Base-by-base conservation (phyloP, 768 basidiomycete species). In the Suillus weaverae region DNA sequence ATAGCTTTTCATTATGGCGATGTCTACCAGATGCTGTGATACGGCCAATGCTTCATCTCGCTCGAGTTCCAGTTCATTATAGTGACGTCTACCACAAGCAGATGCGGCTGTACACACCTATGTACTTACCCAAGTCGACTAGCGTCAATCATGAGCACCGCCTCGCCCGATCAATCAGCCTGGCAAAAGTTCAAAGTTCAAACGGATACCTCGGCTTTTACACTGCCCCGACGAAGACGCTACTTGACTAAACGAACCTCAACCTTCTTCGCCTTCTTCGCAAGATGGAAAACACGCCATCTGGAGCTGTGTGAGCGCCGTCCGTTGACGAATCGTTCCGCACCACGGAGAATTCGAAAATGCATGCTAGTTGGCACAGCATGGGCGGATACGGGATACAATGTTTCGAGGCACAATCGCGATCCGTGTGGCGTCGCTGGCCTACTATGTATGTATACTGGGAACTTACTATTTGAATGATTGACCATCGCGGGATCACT, bases 151-250 rank as follows among this genome's bases (percentile, higher is more conserved):
- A 32, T 33, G 22, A 22, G 4, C 63, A 64, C 59, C 4, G 63
- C 59, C 59, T 46, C 61, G 18, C 30, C 38, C 48, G 9, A 55
- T 33, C 39, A 18, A 41, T 18, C 14, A 60, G 30, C 32, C 32
- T 26, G n/a, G 14, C 62, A 50, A 26, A 26, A 38, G 20, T 61
- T 53, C 62, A 50, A 26, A 38, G 32, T 61, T 61, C 44, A 8
- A 62, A 41, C 38, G 54, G 55, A 43, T 57, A 35, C 46, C 22
- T n/a, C n/a, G 18, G 62, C 30, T 30, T 30, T 13, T 39, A 38
- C 50, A 62, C 62, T 43, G 36, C 41, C 62, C 57, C 57, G 57
- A 59, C 26, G 39, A 59, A 59, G 57, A 59, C 57, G 57, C 57
- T 32, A 41, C 22, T 57, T 26, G 38, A 38, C 38, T 36, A 36